phyloP scores from a whole-genome alignment of 176 grass and related monocot species.

The Oryza brachyantha region DNA sequence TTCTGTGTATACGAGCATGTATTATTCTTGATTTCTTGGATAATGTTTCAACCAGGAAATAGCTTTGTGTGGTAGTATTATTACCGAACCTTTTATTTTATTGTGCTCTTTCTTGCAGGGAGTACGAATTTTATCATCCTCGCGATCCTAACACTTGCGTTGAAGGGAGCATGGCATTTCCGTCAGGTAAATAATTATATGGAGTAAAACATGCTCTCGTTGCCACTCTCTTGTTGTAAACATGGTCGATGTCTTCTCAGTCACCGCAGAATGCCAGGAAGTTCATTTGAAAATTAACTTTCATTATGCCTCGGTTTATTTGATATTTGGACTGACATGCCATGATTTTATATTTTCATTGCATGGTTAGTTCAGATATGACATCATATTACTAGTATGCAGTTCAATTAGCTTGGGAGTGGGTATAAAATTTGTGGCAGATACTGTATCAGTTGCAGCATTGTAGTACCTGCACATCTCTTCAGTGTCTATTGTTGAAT shows the following conservation, averaged over 20 bases:
- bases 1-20: neutral
- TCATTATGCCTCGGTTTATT: neutral
- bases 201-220: slow-evolving; percentile 1
- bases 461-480: neutral
- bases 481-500: neutral
- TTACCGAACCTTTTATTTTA: too few species aligned
- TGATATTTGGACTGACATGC: neutral
- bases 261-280: neutral
- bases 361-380: neutral
- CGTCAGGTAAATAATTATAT: slow-evolving; percentile 56
- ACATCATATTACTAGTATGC: neutral
- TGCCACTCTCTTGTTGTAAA: neutral
- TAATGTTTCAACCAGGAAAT: neutral
- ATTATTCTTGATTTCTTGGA: neutral
- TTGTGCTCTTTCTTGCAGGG: slow-evolving; percentile 45
- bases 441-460: too few species aligned
- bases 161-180: slow-evolving; percentile 96
- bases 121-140: slow-evolving; percentile 94
- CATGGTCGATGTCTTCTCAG: neutral
- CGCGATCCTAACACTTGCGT: slow-evolving; percentile 53
- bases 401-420: neutral
- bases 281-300: neutral
- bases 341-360: slow-evolving; percentile 7
- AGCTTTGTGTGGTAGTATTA: neutral
- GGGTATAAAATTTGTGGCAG: neutral